Percentiles rank a stretch among this genome's conserved stretches.
Conservation (phyloP, 202 grass and related monocot species). For the Zizania palustris region DNA sequence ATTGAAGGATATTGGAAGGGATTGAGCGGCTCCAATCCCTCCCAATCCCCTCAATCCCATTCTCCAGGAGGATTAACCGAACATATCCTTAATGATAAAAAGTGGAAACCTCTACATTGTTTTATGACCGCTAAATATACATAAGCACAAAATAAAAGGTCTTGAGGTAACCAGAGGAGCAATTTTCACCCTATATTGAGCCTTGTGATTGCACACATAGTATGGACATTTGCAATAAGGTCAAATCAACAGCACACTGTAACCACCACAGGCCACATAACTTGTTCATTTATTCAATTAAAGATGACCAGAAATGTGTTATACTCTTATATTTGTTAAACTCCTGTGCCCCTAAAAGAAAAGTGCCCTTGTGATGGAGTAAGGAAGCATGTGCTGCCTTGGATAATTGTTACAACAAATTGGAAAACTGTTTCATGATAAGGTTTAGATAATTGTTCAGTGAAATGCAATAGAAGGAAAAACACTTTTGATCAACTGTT, state of each 20-base stretch:
- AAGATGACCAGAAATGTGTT: background rate
- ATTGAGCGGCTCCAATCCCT: too few relatives aligned
- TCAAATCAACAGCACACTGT: background rate
- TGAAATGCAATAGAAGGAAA: background rate
- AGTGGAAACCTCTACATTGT: conserved; percentile 21
- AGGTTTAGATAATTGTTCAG: conserved; percentile 1
- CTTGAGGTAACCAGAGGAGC: background rate
- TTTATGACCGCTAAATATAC: background rate
- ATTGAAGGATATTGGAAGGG: too few relatives aligned
- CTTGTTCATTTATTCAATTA: background rate
- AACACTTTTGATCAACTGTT: background rate
- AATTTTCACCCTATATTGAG: background rate
- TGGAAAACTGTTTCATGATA: background rate
- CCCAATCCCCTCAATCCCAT: too few relatives aligned
- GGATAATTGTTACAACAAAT: background rate
- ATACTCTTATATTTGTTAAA: background rate
- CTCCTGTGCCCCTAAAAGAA: too few relatives aligned
- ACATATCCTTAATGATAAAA: background rate
- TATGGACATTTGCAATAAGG: background rate
- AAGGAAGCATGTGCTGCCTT: background rate
- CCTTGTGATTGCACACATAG: background rate
- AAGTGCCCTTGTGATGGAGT: too few relatives aligned
- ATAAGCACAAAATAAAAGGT: background rate
- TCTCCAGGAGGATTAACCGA: too few relatives aligned
- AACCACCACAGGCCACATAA: background rate